phyloP scores from a whole-genome alignment of 805 yeast species.

The Saccharomycopsis oosterbeekiorum region DNA sequence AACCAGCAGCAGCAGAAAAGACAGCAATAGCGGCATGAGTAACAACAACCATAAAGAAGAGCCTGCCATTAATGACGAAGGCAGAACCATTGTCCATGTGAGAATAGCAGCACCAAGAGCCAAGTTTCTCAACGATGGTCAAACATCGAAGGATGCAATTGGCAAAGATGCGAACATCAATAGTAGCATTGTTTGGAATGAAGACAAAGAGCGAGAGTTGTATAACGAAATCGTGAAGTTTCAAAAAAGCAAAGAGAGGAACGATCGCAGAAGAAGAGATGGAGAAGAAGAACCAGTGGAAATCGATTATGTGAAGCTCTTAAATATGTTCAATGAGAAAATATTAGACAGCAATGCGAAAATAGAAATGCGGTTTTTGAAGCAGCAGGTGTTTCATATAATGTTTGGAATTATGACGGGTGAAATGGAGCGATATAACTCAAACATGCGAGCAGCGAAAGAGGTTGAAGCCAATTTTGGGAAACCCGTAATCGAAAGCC shows the following conservation, averaged over 20 bases:
- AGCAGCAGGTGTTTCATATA: slow-evolving; percentile 34
- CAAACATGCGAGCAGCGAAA: neutral
- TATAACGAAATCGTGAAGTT: slow-evolving; percentile 6
- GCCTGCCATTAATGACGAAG: slow-evolving; percentile 8
- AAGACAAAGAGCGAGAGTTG: slow-evolving; percentile 26
- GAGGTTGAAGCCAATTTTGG: neutral
- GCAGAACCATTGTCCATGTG: slow-evolving; percentile 31
- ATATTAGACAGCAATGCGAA: slow-evolving; percentile 24
- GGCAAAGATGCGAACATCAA: neutral
- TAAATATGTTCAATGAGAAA: slow-evolving; percentile 21
- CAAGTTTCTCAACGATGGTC: slow-evolving; percentile 25
- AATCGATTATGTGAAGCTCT: slow-evolving; percentile 25
- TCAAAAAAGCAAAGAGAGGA: slow-evolving; percentile 14
- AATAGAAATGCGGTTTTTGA: slow-evolving; percentile 17
- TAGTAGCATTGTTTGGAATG: slow-evolving; percentile 21
- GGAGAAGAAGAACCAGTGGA: slow-evolving; percentile 19
- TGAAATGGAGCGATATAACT: neutral
- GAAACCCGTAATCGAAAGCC: neutral
- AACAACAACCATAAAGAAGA: neutral
- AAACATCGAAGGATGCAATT: neutral
- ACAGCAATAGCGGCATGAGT: neutral
- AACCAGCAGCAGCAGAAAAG: neutral
- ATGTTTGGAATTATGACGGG: neutral
- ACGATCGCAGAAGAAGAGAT: slow-evolving; percentile 21
- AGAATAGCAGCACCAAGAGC: slow-evolving; percentile 33